Evolutionary conservation across 2,329 filamentous ascomycete genomes (phyloP), one percentile per base, ranked within the genome.

Genomic region (Fusarium multiceps): DNA sequence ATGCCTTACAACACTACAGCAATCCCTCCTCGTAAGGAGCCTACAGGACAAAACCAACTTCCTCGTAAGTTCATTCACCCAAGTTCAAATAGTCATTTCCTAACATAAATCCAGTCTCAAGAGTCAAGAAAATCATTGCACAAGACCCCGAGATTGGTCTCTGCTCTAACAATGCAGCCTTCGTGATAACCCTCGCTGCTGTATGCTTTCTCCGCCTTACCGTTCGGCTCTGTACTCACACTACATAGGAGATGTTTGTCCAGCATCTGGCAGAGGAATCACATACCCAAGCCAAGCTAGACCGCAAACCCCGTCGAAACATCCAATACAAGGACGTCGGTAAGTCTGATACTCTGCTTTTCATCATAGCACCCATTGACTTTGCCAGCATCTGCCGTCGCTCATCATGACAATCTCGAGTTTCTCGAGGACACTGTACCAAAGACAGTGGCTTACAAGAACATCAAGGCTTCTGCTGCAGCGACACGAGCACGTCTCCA

Each of bases 261-360:
- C 93, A 97, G 79, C 92, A 98, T 79, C 88, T 99, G 27, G 90
- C 94, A 21, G 88, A 92, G 68, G 92, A 97, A 79, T 91, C 92
- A 27, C 90, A 97, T 78, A 94, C 92, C 75, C 92, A 97, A 75
- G 92, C 94, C 74, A 97, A 96, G 77, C 88, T 94, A 2, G 96
- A 98, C 81, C 89, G 92, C 74, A 98, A 98, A 80, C 95, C 95
- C 8, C 88, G 96, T 59, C 90, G 94, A 65, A 98, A 97, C 76
- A 92, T 99, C 67, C 96, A 98, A 79, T 99, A 99, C 84, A 93
- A 93, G 77, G 96, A 99, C 80, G 87, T 99, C 43, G 91, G 92
- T 94, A 83, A 61, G 86, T 76, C 23, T 11, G 45, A 11, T 14
- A 16, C 23, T n/a, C 21, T 41, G 23, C 32, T 13, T 21, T 27